Conservation (phyloP, 257 asterid genomes). For the Solanum sejunctum region DNA sequence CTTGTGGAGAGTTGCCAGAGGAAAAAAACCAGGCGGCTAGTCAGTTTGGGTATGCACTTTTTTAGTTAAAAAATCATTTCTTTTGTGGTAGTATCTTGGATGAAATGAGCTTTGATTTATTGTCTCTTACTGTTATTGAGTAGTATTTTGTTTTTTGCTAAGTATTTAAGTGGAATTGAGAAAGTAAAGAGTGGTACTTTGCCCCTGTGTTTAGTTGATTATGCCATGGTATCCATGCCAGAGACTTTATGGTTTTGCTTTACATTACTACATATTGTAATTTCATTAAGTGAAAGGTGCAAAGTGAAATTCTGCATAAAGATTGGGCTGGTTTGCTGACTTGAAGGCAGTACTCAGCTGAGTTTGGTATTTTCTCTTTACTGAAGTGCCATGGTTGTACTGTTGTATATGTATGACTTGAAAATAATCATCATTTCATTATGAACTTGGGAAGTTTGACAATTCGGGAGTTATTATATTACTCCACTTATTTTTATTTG, state of each 20-base stretch:
- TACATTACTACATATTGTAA: neutral
- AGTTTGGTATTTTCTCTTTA: neutral
- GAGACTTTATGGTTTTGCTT: neutral
- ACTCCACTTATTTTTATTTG: neutral
- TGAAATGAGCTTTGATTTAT: neutral
- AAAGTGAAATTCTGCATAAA: neutral
- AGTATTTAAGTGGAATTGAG: neutral
- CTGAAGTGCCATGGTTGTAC: neutral
- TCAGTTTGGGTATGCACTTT: slow-evolving; percentile 53
- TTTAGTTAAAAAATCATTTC: neutral
- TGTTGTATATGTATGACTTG: neutral
- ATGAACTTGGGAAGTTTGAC: neutral
- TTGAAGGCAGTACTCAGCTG: neutral
- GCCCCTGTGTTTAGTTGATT: neutral
- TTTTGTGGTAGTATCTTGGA: neutral
- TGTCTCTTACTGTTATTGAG: neutral
- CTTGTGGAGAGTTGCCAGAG: slow-evolving; percentile 61
- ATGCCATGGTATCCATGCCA: neutral
- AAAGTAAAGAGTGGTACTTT: neutral
- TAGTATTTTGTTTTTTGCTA: neutral
- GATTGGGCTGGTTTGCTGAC: neutral
- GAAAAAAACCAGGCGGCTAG: slow-evolving; percentile 61
- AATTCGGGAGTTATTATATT: neutral
- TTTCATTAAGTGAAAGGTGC: neutral
- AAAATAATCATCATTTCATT: neutral